A percentile compares a stretch with the other conserved stretches of the same genome.
phyloP scores from a whole-genome alignment of 495 filamentous ascomycete species.

The Aspergillus bridgeri region DNA sequence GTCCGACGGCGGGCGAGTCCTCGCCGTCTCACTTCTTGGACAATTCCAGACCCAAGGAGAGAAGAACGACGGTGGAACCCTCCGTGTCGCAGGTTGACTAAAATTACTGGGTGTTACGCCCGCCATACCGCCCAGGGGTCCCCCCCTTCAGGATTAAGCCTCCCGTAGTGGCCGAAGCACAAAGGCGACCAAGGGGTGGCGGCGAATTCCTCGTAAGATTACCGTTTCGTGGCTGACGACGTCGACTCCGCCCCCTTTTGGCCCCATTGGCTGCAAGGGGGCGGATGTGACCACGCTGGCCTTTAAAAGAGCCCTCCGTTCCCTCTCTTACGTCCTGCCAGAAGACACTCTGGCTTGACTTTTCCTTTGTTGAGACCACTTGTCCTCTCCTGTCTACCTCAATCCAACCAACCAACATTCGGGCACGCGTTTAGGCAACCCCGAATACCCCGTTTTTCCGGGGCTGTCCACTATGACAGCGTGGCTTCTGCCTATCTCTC shows the following conservation, averaged over 20 bases:
- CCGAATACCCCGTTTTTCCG: constrained; percentile 1
- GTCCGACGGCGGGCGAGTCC: too few species aligned
- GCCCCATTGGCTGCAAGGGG: constrained; percentile 17
- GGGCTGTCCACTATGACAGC: not conserved
- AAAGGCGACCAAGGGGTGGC: not conserved
- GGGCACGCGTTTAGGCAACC: not conserved
- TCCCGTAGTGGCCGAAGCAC: not conserved
- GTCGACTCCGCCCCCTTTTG: constrained; percentile 24
- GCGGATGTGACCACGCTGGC: constrained; percentile 45
- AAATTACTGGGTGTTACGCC: not conserved
- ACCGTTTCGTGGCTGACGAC: constrained; percentile 21
- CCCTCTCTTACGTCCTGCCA: constrained; percentile 10
- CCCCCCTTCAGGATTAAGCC: not conserved
- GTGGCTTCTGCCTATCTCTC: not conserved
- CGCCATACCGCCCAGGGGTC: not conserved
- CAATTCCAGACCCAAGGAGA: not conserved
- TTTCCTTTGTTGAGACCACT: constrained; percentile 20
- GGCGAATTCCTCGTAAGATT: constrained; percentile 6
- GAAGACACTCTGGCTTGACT: constrained; percentile 15
- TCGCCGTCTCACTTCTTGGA: not conserved
- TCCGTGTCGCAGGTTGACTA: not conserved
- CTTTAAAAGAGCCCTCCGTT: constrained; percentile 39
- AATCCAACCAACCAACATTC: too few species aligned
- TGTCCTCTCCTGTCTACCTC: constrained; percentile 32
- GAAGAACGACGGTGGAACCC: not conserved